Evolutionary conservation across 805 yeast species (phyloP).

Genomic region (Blastobotrys muscicola): DNA sequence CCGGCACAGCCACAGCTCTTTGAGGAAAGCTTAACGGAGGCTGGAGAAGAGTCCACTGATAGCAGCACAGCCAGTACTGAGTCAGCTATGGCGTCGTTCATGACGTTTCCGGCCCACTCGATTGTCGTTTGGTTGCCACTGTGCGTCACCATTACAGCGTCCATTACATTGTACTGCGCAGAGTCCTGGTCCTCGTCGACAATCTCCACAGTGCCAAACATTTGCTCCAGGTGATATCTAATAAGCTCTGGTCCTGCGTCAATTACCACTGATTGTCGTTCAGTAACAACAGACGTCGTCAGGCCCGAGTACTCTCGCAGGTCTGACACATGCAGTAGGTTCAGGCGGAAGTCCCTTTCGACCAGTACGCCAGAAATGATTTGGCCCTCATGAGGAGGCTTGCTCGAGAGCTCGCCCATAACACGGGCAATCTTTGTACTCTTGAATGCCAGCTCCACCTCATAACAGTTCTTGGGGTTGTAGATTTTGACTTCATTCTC

Average conservation of each 20-base stretch:
- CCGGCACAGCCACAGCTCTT: conserved; percentile 39
- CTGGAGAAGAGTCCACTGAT: conserved; percentile 90
- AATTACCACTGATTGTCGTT: conserved; percentile 68
- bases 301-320: conserved; percentile 81
- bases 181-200: conserved; percentile 38
- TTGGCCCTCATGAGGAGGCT: conserved; percentile 35
- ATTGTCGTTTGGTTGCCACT: conserved; percentile 48
- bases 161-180: conserved; percentile 46
- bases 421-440: conserved; percentile 80
- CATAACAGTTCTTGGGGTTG: conserved; percentile 87
- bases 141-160: conserved; percentile 44
- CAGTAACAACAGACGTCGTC: conserved; percentile 75
- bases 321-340: conserved; percentile 74
- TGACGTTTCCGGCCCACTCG: conserved; percentile 84
- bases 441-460: conserved; percentile 63
- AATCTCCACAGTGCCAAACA: conserved; percentile 81
- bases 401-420: conserved; percentile 47
- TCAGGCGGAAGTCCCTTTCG: conserved; percentile 82
- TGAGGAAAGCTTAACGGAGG: conserved; percentile 82
- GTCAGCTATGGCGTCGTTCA: conserved; percentile 92
- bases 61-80: conserved; percentile 81
- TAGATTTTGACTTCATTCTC: conserved; percentile 84
- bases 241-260: conserved; percentile 74
- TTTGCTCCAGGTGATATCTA: conserved; percentile 84
- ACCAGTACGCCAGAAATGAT: conserved; percentile 76